Evolutionary conservation across 2,329 filamentous ascomycete genomes (phyloP), one percentile per base, ranked within the genome.

Genomic region (Pseudocercospora musae): DNA sequence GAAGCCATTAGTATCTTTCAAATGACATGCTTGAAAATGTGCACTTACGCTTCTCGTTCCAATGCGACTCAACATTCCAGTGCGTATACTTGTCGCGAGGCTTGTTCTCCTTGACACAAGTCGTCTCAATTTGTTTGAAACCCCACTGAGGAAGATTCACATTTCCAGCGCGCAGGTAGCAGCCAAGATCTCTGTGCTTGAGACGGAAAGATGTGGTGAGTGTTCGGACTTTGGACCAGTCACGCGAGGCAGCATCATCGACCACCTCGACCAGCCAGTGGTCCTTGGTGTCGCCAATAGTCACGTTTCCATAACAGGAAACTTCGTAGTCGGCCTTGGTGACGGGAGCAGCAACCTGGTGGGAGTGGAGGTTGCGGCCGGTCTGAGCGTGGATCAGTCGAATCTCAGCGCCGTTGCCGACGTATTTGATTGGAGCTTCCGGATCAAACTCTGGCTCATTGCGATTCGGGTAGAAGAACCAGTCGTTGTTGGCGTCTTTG

Each of bases 401-500:
- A 70, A 99, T 86, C 62, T 86, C 80, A 71, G 90, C 85, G 65
- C 89, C 88, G 74, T 99, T 88, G 15, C 85, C 88, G 69, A 97
- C 86, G 74, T 89, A 96, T 66, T 81, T 82, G 65, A 91, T 82
- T 37, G 89, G 86, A 62, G 81, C 87, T 63, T 91, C 87, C 4
- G 86, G 78, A 71, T 93, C 83, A 73, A 88, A 96, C 18, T 90
- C 88, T 23, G 84, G 79, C 62, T 96, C 86, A 58, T 83, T 79
- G 66, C 96, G 91, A 80, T 94, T 96, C 25, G 95, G 95, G 77
- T 97, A 97, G 79, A 99, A 93, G 80, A 96, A 96, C 95, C 95
- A 99, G 77, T 99, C 95, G 77, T 99, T 99, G 85, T 99, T 99
- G 76, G 94, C 85, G 82, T 99, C 95, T 78, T 99, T 99, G 84